Percentiles rank a stretch among this genome's conserved stretches.
phyloP scores from a whole-genome alignment of 2,329 filamentous ascomycete species.

The Beauveria brongniartii region DNA sequence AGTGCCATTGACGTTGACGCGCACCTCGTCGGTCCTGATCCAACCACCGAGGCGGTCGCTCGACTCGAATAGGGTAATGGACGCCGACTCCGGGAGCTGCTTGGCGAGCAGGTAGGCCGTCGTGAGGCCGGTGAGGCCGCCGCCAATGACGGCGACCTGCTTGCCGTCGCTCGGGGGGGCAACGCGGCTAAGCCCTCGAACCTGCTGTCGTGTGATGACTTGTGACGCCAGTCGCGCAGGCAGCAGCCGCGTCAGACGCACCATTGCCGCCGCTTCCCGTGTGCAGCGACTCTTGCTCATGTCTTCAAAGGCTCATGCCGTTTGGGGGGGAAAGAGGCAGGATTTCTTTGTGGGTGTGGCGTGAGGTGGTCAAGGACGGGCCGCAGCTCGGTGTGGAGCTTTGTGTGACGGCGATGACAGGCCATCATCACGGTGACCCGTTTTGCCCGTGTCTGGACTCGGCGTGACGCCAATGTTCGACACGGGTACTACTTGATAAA shows the following conservation, averaged over 20 bases:
- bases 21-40: constrained; percentile 60
- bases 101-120: constrained; percentile 69
- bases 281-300: background rate
- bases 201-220: background rate
- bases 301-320: background rate
- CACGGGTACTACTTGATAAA: background rate
- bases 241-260: background rate
- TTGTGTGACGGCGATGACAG: background rate
- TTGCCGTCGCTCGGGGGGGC: constrained; percentile 7
- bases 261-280: background rate
- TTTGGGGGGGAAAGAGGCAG: background rate
- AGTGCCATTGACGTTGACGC: constrained; percentile 48
- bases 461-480: background rate
- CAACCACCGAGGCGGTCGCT: constrained; percentile 69
- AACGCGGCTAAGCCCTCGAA: too few species aligned
- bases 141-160: constrained; percentile 63
- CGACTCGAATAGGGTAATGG: constrained; percentile 76
- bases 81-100: constrained; percentile 52
- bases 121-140: constrained; percentile 74
- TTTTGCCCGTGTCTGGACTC: too few species aligned
- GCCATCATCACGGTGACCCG: too few species aligned
- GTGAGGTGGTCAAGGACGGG: background rate
- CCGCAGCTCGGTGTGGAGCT: background rate
- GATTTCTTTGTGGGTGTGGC: background rate
- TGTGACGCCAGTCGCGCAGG: background rate